Base-by-base conservation (phyloP, 192 early-diverging fungal species). In the Dissophora ornata region DNA sequence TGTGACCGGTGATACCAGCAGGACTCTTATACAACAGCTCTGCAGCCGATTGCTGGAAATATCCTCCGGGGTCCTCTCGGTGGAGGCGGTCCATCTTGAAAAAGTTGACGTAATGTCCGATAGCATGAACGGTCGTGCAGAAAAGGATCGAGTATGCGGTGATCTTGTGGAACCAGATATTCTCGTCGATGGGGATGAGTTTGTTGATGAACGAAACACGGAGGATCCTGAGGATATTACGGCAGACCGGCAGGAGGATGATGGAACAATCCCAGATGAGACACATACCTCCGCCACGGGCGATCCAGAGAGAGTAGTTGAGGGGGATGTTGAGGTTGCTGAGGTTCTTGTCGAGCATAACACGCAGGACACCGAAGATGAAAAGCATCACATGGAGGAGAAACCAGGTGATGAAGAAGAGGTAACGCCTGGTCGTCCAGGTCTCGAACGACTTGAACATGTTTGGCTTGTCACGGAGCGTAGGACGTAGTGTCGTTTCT, bases 161-260 rank as follows among this genome's bases (percentile, higher is more conserved):
- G 22, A 88, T 84, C 81, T 89, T 91, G 84, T 94, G 92, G 34
- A 92, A 90, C 67, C 90, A 88, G 53, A 92, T 83, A 69, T 89
- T 90, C 74, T 91, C 85, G 62, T 94, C 91, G 42, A 94, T 81
- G n/a, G 87, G 86, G n/a, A 94, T 83, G n/a, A 89, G 62, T 3
- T 69, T 65, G 52, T 83, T 84, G 45, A 92, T 55, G 48, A 88
- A 84, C 2, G 85, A 84, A 5, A 79, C 63, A 13, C 86, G 82
- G 15, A 90, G 79, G 26, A 84, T 67, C 53, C 66, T 54, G 41
- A 92, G 77, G 42, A 89, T 81, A 29, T 92, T 96, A 11, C 92
- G 84, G 57, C 85, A 86, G 68, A 89, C 84, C 12, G 86, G 86
- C 2, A 89, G 71, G 15, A 88, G 49, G 30, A 89, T 85, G 25